phyloP scores from a whole-genome alignment of 192 early-diverging fungal species.

The Rhizophagus sp. region DNA sequence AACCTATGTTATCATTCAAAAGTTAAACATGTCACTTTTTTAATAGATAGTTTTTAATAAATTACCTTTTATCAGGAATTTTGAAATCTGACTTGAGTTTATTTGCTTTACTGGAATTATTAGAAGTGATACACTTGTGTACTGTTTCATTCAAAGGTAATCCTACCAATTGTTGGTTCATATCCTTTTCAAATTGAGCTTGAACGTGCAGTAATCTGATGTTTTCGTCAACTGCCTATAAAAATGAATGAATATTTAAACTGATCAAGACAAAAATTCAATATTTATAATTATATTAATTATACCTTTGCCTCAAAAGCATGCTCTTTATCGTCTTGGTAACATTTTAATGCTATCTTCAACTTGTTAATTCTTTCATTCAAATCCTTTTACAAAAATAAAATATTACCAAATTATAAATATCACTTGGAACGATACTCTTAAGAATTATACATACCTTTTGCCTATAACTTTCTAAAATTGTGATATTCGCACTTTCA shows the following conservation, averaged over 20 bases:
- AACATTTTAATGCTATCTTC: conserved; percentile 69
- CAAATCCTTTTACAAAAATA: conserved; percentile 44
- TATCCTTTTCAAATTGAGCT: conserved; percentile 72
- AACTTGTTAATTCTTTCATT: conserved; percentile 67
- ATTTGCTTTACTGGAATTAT: conserved; percentile 67
- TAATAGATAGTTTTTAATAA: background rate
- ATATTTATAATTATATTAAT: background rate
- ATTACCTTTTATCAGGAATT: conserved; percentile 77
- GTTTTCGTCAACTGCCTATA: conserved; percentile 75
- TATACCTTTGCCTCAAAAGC: conserved; percentile 74
- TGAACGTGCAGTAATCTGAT: conserved; percentile 78
- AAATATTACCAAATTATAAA: background rate
- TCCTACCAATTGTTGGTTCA: conserved; percentile 63
- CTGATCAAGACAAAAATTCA: background rate
- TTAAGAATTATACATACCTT: conserved; percentile 32
- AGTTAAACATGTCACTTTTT: no score
- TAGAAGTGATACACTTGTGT: conserved; percentile 71
- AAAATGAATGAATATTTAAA: background rate
- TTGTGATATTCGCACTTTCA: conserved; percentile 59
- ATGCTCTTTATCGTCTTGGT: conserved; percentile 68
- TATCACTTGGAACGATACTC: background rate
- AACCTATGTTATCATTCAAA: conserved; percentile 49
- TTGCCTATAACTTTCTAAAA: conserved; percentile 54
- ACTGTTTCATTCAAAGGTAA: conserved; percentile 85
- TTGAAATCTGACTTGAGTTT: conserved; percentile 86